These are phyloP conservation scores for Cokeromyces recurvatus DNA, from an alignment of 371 early-diverging fungal genomes.

Conservation along the genomic window DNA sequence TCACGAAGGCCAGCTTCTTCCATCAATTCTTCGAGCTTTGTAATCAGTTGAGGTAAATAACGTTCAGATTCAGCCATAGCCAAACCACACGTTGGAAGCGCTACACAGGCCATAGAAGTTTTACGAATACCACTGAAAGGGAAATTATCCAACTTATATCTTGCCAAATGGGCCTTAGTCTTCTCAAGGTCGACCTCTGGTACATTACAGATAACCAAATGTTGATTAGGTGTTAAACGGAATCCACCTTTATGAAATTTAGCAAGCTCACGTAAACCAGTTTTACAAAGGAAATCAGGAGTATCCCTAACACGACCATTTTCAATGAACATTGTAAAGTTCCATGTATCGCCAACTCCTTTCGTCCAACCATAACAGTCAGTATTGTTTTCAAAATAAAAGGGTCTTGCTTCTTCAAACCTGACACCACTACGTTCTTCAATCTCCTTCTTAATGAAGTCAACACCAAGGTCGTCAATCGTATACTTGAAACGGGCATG, in stretches of 20 bases:
- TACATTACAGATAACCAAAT: conserved; percentile 73
- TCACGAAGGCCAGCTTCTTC: conserved; percentile 73
- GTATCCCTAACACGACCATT: conserved; percentile 86
- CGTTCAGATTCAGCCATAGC: conserved; percentile 95
- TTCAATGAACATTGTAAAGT: conserved; percentile 82
- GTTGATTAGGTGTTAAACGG: conserved; percentile 84
- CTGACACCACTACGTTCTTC: conserved; percentile 69
- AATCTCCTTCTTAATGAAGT: conserved; percentile 80
- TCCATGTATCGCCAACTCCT: conserved; percentile 59
- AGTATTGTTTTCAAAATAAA: conserved; percentile 74
- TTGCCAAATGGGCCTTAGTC: conserved; percentile 63
- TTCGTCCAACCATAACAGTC: conserved; percentile 91
- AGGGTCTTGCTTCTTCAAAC: conserved; percentile 58
- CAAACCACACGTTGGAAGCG: conserved; percentile 86
- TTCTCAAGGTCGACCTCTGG: conserved; percentile 61
- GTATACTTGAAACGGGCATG: conserved; percentile 95
- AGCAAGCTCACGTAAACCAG: conserved; percentile 76
- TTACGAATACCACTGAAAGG: too few species aligned
- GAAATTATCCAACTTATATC: conserved; percentile 77
- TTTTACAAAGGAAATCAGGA: conserved; percentile 65
- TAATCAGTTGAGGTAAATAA: conserved; percentile 77
- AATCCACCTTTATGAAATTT: conserved; percentile 69
- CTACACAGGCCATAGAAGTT: conserved; percentile 91
- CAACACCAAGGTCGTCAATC: conserved; percentile 84
- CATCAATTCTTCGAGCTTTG: conserved; percentile 64